phyloP scores from a whole-genome alignment of 352 stramenopile species.

The Phytophthora meadii region DNA sequence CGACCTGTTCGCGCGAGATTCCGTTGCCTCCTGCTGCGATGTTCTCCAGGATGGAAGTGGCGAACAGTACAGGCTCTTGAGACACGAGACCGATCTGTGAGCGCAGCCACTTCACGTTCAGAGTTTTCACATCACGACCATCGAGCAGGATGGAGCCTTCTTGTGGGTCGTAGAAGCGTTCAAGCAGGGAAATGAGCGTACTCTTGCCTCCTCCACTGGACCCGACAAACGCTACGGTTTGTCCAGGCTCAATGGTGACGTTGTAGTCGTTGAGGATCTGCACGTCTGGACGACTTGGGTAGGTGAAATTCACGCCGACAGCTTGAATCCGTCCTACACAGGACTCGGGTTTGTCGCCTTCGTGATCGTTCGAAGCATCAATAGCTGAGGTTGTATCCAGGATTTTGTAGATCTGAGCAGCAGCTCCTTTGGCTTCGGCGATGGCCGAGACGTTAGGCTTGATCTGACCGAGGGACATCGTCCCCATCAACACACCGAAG shows the following conservation, averaged over 20 bases:
- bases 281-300: slow-evolving; percentile 59
- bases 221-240: slow-evolving; percentile 43
- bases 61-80: slow-evolving; percentile 92
- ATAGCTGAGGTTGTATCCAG: slow-evolving; percentile 58
- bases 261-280: slow-evolving; percentile 45
- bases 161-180: slow-evolving; percentile 91
- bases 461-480: slow-evolving; percentile 54
- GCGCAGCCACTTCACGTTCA: slow-evolving; percentile 84
- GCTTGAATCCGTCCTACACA: slow-evolving; percentile 53
- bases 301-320: slow-evolving; percentile 59
- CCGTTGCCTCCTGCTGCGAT: slow-evolving; percentile 76
- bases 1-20: slow-evolving; percentile 73
- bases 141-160: slow-evolving; percentile 82
- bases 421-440: slow-evolving; percentile 52
- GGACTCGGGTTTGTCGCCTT: slow-evolving; percentile 31
- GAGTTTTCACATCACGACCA: slow-evolving; percentile 70
- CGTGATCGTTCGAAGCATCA: slow-evolving; percentile 38
- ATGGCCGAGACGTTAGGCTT: slow-evolving; percentile 61
- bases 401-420: slow-evolving; percentile 56
- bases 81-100: slow-evolving; percentile 75
- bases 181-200: slow-evolving; percentile 61
- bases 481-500: slow-evolving; percentile 61
- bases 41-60: slow-evolving; percentile 91
- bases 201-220: slow-evolving; percentile 47
- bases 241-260: slow-evolving; percentile 41